Base-by-base conservation (phyloP, 108 stramenopile genomes). In the Cyclotella baltica region DNA sequence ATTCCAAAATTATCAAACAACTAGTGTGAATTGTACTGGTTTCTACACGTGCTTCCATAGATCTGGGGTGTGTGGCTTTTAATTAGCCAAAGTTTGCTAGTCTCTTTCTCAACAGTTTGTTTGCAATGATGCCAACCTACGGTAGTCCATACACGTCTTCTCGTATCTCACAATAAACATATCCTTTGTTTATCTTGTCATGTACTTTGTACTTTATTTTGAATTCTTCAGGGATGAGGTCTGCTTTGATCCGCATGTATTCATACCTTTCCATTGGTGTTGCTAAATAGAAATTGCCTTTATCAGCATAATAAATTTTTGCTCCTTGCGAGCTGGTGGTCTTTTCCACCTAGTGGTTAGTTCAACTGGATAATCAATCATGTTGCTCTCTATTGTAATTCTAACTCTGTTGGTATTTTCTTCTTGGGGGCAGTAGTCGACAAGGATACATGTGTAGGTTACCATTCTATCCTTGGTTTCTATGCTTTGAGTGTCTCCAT, bases 211-310 rank as follows among this genome's bases (percentile, higher is more conserved):
- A 77, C 19, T 22, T 6, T 22, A 13, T 29, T 16, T 47, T 70
- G 58, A 70, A 28, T 19, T 70, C 58, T 4, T 40, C 50, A 4
- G 69, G 69, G 46, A 77, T 11, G 0, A 70, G 27, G 18, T 37
- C 40, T 4, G 36, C 2, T 0, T 28, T 67, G 5, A 77, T 71
- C 8, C 69, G 57, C 75, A 88, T 85, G 70, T 85, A 88, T 59
- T 88, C 85, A 56, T 33, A 70, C 16, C 69, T n/a, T n/a, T n/a
- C n/a, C n/a, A n/a, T n/a, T n/a, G n/a, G n/a, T n/a, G n/a, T n/a
- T n/a, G n/a, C n/a, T n/a, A n/a, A n/a, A n/a, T n/a, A n/a, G n/a
- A n/a, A n/a, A n/a, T n/a, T n/a, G n/a, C n/a, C n/a, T n/a, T 18
- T 35, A 67, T 88, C 84, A 4, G 23, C 25, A 0, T 66, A 4